Percentiles rank a stretch among this genome's conserved stretches.
Conservation (phyloP, 1,139 yeast genomes). For the Pichia sp. region DNA sequence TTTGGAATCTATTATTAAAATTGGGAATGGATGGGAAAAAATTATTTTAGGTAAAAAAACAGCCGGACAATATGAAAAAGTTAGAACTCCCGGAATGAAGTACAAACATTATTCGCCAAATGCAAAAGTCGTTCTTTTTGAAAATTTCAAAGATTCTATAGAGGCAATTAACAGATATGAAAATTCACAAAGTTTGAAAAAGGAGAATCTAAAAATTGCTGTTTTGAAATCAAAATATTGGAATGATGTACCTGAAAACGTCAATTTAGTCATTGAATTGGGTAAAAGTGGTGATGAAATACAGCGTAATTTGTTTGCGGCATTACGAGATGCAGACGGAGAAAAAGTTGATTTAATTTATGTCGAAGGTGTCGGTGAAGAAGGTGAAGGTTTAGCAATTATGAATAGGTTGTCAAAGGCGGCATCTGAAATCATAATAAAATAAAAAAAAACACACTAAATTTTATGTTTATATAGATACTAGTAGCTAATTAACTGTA, state of each 20-base stretch:
- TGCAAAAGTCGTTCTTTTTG: slow-evolving; percentile 72
- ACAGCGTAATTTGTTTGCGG: slow-evolving; percentile 66
- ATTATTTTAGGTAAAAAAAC: slow-evolving; percentile 59
- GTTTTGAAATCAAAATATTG: slow-evolving; percentile 40
- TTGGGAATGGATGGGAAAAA: slow-evolving; percentile 57
- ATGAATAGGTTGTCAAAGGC: slow-evolving; percentile 91
- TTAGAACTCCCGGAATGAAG: slow-evolving; percentile 96
- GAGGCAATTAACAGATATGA: slow-evolving; percentile 30
- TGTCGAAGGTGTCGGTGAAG: slow-evolving; percentile 27
- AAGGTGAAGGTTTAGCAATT: slow-evolving; percentile 75
- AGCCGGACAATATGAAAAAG: slow-evolving; percentile 62
- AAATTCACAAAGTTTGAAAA: slow-evolving; percentile 1
- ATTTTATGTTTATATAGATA: no score
- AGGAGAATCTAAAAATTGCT: slow-evolving; percentile 35
- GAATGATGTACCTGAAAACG: slow-evolving; percentile 23
- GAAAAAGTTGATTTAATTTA: slow-evolving; percentile 24
- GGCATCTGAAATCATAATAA: slow-evolving; percentile 44
- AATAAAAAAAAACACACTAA: neutral
- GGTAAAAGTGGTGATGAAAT: slow-evolving; percentile 34
- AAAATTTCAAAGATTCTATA: slow-evolving; percentile 36
- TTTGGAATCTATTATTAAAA: slow-evolving; percentile 57
- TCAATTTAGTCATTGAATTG: slow-evolving; percentile 27
- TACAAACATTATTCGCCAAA: slow-evolving; percentile 91
- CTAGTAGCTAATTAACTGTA: neutral
- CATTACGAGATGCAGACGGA: slow-evolving; percentile 42